Conservation (phyloP, 768 basidiomycete genomes). For the Suillus fuscotomentosus region DNA sequence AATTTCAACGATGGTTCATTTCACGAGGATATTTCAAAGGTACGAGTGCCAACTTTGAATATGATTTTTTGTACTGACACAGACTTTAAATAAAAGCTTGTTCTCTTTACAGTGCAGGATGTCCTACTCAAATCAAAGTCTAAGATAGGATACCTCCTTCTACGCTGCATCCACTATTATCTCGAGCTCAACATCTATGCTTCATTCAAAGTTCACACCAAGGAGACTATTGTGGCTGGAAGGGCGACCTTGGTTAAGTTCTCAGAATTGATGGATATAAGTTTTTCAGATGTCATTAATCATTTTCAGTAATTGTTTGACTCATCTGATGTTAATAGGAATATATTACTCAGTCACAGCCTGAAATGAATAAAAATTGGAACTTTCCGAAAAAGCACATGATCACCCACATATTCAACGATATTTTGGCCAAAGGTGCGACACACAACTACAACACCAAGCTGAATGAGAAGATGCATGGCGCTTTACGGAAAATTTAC, state of each 20-base stretch:
- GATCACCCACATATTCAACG: conserved; percentile 29
- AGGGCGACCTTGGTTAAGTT: conserved; percentile 17
- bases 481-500: conserved; percentile 24
- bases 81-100: conserved; percentile 17
- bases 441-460: conserved; percentile 31
- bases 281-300: background rate
- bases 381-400: conserved; percentile 34
- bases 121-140: conserved; percentile 12
- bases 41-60: conserved; percentile 6
- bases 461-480: conserved; percentile 30
- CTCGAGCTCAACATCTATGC: conserved; percentile 30
- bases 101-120: conserved; percentile 29
- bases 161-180: conserved; percentile 30
- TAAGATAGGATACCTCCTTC: conserved; percentile 22
- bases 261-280: conserved; percentile 20
- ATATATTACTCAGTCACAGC: background rate
- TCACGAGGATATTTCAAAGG: conserved; percentile 37
- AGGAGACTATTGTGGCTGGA: conserved; percentile 23
- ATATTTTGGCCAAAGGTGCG: conserved; percentile 34
- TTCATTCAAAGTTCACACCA: conserved; percentile 31
- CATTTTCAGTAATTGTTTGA: background rate
- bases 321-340: background rate
- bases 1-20: conserved; percentile 35
- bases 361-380: conserved; percentile 21
- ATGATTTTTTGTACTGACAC: background rate